Conservation (phyloP, 2,329 filamentous ascomycete genomes). For the Fusarium vanettenii region DNA sequence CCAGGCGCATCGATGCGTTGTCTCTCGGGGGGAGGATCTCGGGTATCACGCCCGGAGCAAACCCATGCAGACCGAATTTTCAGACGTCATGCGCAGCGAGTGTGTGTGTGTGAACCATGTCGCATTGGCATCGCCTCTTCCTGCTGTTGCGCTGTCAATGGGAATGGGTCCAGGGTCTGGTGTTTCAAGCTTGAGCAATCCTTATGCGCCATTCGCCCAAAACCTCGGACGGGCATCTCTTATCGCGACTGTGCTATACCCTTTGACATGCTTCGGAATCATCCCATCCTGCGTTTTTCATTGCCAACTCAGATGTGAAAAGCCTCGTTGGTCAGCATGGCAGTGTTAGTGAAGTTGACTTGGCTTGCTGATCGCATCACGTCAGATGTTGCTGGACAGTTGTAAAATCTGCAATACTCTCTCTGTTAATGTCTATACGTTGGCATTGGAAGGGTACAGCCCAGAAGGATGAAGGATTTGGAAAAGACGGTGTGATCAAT, state of each 20-base stretch:
- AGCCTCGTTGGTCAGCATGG: constrained; percentile 20
- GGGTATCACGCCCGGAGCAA: neutral
- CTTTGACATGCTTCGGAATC: constrained; percentile 20
- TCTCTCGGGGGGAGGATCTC: constrained; percentile 2
- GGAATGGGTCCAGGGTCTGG: constrained; percentile 16
- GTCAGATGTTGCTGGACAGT: neutral
- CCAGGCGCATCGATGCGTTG: constrained; percentile 10
- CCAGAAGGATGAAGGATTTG: neutral
- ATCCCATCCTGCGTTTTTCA: constrained; percentile 20
- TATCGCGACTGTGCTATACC: constrained; percentile 11
- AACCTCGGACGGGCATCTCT: neutral
- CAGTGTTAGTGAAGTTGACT: constrained; percentile 10
- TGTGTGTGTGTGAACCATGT: neutral
- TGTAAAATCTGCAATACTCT: neutral
- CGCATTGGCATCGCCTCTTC: constrained; percentile 15
- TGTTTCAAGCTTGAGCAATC: constrained; percentile 26
- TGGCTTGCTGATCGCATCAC: constrained; percentile 18
- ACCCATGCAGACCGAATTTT: constrained; percentile 33
- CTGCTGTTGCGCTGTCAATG: constrained; percentile 36
- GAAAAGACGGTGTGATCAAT: neutral
- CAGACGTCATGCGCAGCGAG: constrained; percentile 19
- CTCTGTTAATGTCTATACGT: neutral
- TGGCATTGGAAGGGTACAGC: neutral
- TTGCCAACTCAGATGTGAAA: constrained; percentile 18
- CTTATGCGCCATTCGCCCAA: constrained; percentile 27